Evolutionary conservation across 495 filamentous ascomycete genomes (phyloP), one percentile per base, ranked within the genome.

Genomic region (Aspergillus hancockii): DNA sequence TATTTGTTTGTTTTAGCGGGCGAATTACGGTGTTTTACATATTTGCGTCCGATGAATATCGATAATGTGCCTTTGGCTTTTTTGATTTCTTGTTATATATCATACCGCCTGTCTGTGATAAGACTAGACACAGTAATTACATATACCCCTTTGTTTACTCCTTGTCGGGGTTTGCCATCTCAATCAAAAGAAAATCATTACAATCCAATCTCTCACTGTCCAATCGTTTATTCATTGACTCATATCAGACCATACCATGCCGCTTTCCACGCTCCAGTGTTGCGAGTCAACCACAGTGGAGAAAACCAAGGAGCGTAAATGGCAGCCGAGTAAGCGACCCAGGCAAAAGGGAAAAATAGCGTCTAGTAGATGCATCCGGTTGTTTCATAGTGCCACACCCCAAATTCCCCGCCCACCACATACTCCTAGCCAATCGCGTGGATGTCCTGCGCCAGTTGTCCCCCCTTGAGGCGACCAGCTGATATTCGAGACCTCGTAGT

Each of bases 401-500:
- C 92, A 97, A 18, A 98, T 82, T 0, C 93, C 94, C 55, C 93
- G 81, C 23, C 94, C 94, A 32, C 91, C 95, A 67, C 88, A 90
- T 6, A 98, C 91, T 22, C 94, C 95, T 18, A 98, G 75, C 94
- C 94, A 98, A 59, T 98, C 94, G 14, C 90, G 88, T 5, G 86
- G 86, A 51, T 91, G 89, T n/a, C 82, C 73, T 10, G 70, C 61
- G 51, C 49, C 79, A 49, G 82, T 88, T 63, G 87, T 74, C 14
- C 78, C 81, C 59, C 90, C 87, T 52, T 89, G 89, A 32, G 94
- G 93, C 16, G 90, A 90, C 94, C 94, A 99, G 66, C 90, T 93
- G 32, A 98, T 82, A 71, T 97, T 98, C 10, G 88, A 89, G 23
- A 99, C 90, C 76, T 99, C 94, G 63, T 96, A 96, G 58, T 98